Conservation (phyloP, 106 monocot species). For the Dioscorea zingiberensis region DNA sequence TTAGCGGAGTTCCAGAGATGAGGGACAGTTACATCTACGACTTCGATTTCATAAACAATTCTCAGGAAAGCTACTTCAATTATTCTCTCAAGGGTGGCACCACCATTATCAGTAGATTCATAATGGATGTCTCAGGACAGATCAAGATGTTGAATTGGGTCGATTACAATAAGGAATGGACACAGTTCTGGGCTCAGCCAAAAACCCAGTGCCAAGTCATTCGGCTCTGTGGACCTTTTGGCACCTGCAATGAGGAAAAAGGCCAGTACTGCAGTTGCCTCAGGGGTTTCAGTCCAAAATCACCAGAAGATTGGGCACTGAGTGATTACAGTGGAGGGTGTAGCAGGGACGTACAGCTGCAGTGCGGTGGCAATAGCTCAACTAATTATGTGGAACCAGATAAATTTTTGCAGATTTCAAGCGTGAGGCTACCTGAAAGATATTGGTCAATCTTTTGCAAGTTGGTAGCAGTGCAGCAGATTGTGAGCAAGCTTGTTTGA, state of each 20-base stretch:
- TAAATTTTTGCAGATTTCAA: conserved; percentile 10
- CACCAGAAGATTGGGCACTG: conserved; percentile 19
- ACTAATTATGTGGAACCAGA: conserved; percentile 2
- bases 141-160: conserved; percentile 33
- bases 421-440: conserved; percentile 18
- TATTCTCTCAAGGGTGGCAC: conserved; percentile 18
- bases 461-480: too few relatives aligned
- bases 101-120: too few relatives aligned
- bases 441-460: too few relatives aligned
- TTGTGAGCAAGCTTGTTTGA: too few relatives aligned
- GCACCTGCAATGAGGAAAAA: conserved; percentile 23
- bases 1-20: conserved; percentile 24
- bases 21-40: conserved; percentile 3
- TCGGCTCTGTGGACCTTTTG: conserved; percentile 41
- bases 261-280: conserved; percentile 33
- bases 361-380: conserved; percentile 3
- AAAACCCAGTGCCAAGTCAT: conserved; percentile 29
- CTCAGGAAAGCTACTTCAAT: conserved; percentile 30
- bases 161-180: conserved; percentile 9
- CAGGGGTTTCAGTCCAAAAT: conserved; percentile 27
- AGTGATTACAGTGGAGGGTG: conserved; percentile 40
- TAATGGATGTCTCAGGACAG: too few relatives aligned
- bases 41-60: conserved; percentile 15
- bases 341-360: conserved; percentile 23
- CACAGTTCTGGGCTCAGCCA: conserved; percentile 16